phyloP scores from a whole-genome alignment of 495 filamentous ascomycete species.

The Daldinia loculata region DNA sequence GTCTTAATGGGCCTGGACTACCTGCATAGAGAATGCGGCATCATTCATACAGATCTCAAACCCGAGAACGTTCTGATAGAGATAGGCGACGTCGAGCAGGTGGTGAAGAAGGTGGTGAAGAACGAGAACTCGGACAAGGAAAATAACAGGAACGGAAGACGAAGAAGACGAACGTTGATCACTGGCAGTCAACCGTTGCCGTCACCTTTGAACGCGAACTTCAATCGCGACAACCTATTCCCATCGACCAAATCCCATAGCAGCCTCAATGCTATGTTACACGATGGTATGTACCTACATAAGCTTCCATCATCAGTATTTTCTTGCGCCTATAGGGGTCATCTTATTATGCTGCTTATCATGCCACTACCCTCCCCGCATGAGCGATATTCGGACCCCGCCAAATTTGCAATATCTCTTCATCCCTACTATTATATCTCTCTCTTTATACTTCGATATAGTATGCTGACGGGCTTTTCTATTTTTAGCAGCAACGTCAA shows the following conservation, averaged over 20 bases:
- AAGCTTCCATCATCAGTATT: background rate
- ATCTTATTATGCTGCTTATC: background rate
- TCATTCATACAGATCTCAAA: slow-evolving; percentile 98
- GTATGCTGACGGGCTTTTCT: slow-evolving; percentile 17
- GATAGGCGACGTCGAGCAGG: slow-evolving; percentile 96
- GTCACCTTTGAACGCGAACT: slow-evolving; percentile 91
- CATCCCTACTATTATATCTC: background rate
- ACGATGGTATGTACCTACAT: slow-evolving; percentile 69
- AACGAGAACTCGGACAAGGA: slow-evolving; percentile 83
- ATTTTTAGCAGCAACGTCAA: slow-evolving; percentile 25
- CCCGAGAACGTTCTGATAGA: slow-evolving; percentile 99
- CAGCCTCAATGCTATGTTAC: slow-evolving; percentile 84
- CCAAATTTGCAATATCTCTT: background rate
- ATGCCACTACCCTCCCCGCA: slow-evolving; percentile 2
- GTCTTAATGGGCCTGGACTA: slow-evolving; percentile 95
- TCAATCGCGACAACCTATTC: slow-evolving; percentile 75
- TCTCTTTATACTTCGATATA: slow-evolving; percentile 7
- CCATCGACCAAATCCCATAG: slow-evolving; percentile 77
- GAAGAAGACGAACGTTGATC: slow-evolving; percentile 90
- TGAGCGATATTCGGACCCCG: background rate
- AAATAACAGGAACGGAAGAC: slow-evolving; percentile 91
- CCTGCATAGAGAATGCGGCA: slow-evolving; percentile 96
- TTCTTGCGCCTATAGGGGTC: too few relatives aligned
- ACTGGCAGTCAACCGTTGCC: slow-evolving; percentile 97
- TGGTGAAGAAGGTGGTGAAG: slow-evolving; percentile 94